Conservation (phyloP, 2,329 filamentous ascomycete species). For the Teratosphaeria epicoccoides region DNA sequence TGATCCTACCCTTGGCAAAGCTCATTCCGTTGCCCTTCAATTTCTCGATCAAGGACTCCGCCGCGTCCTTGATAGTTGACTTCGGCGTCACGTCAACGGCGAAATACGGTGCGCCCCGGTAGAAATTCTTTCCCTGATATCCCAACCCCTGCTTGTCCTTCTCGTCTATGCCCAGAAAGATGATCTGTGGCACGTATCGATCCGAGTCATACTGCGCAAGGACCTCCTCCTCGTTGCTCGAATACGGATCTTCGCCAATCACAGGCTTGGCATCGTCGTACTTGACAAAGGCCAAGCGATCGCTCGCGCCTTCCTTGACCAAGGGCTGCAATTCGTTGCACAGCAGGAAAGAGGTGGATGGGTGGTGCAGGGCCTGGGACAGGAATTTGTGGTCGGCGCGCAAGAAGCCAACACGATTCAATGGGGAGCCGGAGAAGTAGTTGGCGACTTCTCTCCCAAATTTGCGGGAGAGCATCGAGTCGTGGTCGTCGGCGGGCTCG, state of each 20-base stretch:
- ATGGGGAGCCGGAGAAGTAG: conserved; percentile 67
- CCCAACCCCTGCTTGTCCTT: conserved; percentile 41
- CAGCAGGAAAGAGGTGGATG: conserved; percentile 61
- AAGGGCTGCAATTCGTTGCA: conserved; percentile 72
- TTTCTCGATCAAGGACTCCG: conserved; percentile 48
- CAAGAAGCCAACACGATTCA: conserved; percentile 73
- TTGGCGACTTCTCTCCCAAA: conserved; percentile 74
- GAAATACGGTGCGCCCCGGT: conserved; percentile 74
- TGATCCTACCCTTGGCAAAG: conserved; percentile 57
- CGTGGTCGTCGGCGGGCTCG: conserved; percentile 45
- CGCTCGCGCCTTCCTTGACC: conserved; percentile 36
- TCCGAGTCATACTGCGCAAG: conserved; percentile 65
- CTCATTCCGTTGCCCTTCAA: conserved; percentile 51
- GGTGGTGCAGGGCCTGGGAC: conserved; percentile 53
- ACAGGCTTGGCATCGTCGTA: conserved; percentile 57
- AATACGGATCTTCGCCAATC: conserved; percentile 62
- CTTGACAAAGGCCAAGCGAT: conserved; percentile 53
- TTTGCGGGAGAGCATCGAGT: conserved; percentile 62
- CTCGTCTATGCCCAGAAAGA: conserved; percentile 82
- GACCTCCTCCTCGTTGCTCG: conserved; percentile 58
- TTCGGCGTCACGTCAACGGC: conserved; percentile 73
- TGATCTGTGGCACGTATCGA: conserved; percentile 55
- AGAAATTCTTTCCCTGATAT: conserved; percentile 55
- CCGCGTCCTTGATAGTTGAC: conserved; percentile 50
- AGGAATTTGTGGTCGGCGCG: conserved; percentile 62